A percentile compares a stretch with the other conserved stretches of the same genome.
These are phyloP conservation scores for Nigrospora oryzae DNA, from an alignment of 2,329 filamentous ascomycete genomes.

Conservation along the genomic window DNA sequence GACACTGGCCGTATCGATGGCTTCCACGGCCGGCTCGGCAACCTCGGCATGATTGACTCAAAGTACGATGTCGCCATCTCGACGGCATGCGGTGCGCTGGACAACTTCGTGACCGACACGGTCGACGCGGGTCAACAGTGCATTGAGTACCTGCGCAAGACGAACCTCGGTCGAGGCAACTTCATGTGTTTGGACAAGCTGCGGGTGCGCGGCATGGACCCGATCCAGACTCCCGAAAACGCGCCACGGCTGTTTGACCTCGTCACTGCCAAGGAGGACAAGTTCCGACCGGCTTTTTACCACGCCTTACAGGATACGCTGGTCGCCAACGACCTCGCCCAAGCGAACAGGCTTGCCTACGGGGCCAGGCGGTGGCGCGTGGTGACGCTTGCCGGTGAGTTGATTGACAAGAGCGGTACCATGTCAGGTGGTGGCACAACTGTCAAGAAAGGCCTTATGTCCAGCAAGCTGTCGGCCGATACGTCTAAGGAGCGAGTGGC, in stretches of 20 bases:
- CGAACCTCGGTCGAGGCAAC: conserved; percentile 91
- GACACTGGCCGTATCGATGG: conserved; percentile 96
- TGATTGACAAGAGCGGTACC: conserved; percentile 96
- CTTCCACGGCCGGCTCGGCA: conserved; percentile 91
- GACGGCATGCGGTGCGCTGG: conserved; percentile 81
- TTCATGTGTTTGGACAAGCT: conserved; percentile 94
- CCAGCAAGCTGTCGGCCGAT: conserved; percentile 84
- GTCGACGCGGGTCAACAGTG: conserved; percentile 96
- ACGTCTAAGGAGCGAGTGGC: conserved; percentile 80
- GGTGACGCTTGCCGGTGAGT: conserved; percentile 86
- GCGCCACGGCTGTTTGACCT: conserved; percentile 90
- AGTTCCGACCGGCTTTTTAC: conserved; percentile 86
- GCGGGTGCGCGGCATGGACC: conserved; percentile 65
- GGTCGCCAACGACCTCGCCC: conserved; percentile 85
- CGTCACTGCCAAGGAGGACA: conserved; percentile 79
- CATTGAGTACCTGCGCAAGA: conserved; percentile 95
- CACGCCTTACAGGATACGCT: conserved; percentile 92
- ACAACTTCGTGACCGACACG: conserved; percentile 95
- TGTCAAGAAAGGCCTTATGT: conserved; percentile 91
- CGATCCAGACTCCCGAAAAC: conserved; percentile 82
- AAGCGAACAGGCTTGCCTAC: conserved; percentile 95
- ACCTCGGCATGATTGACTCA: conserved; percentile 85
- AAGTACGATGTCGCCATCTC: conserved; percentile 98
- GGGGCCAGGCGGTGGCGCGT: conserved; percentile 91
- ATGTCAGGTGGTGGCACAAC: conserved; percentile 96